phyloP scores from a whole-genome alignment of 2,329 filamentous ascomycete species.

The Onygenales sp. region DNA sequence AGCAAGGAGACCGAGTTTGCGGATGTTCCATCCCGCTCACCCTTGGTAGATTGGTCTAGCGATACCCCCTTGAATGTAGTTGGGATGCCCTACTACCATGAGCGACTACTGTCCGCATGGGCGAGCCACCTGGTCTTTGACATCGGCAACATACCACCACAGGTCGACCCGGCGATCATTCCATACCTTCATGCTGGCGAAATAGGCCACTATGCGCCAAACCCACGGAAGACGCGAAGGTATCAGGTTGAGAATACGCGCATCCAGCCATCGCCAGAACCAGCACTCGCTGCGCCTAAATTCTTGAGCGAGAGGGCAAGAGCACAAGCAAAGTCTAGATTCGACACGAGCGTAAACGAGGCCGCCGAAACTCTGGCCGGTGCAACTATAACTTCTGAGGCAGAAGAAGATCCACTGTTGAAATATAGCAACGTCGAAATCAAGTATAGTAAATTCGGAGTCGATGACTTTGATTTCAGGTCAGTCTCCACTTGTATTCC shows the following conservation, averaged over 20 bases:
- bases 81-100: constrained; percentile 89
- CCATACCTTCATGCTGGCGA: constrained; percentile 60
- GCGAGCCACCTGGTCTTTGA: constrained; percentile 76
- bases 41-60: constrained; percentile 57
- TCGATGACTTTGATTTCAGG: constrained; percentile 99
- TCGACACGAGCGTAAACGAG: constrained; percentile 40
- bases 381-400: constrained; percentile 58
- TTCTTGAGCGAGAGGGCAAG: constrained; percentile 91
- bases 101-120: constrained; percentile 80
- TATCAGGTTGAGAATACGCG: constrained; percentile 79
- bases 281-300: constrained; percentile 65
- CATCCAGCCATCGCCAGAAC: constrained; percentile 48
- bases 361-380: constrained; percentile 57
- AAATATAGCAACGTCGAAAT: constrained; percentile 95
- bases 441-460: constrained; percentile 96
- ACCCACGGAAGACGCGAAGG: constrained; percentile 61
- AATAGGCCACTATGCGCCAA: constrained; percentile 68
- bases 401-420: constrained; percentile 71
- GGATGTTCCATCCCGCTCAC: constrained; percentile 54
- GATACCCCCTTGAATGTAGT: constrained; percentile 76
- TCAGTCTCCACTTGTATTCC: constrained; percentile 57
- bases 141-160: constrained; percentile 69
- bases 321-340: constrained; percentile 41
- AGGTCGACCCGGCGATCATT: constrained; percentile 62
- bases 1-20: constrained; percentile 69